Evolutionary conservation across 139 green algal genomes (phyloP).

Genomic region (Trebouxia sp.): DNA sequence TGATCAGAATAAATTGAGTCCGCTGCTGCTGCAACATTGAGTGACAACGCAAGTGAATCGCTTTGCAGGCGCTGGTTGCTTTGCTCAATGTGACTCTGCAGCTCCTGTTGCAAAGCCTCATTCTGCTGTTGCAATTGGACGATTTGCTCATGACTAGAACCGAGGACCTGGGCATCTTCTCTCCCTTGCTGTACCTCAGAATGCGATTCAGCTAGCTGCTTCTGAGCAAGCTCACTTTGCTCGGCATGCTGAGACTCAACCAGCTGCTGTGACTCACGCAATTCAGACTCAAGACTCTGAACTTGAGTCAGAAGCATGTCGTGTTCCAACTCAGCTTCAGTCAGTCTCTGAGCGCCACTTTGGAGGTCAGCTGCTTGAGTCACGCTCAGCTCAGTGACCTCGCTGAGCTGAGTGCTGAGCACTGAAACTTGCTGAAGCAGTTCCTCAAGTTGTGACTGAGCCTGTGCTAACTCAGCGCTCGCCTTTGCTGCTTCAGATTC

Average conservation of each 20-base stretch:
- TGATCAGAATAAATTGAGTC: no score
- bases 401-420: conserved; percentile 18
- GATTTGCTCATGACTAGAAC: no score
- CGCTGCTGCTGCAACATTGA: no score
- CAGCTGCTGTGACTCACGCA: not conserved
- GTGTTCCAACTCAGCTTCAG: not conserved
- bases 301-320: not conserved
- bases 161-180: no score
- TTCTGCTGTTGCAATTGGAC: not conserved
- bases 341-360: not conserved
- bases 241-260: not conserved
- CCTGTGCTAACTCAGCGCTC: not conserved
- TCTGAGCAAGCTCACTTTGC: no score
- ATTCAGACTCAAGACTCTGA: not conserved
- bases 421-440: not conserved
- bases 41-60: not conserved
- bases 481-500: not conserved
- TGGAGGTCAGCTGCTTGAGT: not conserved
- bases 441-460: conserved; percentile 1
- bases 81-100: not conserved
- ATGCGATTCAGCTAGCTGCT: not conserved
- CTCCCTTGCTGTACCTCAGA: no score
- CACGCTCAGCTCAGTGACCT: not conserved
- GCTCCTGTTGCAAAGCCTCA: not conserved
- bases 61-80: not conserved